A percentile compares a stretch with the other conserved stretches of the same genome.
Evolutionary conservation across 352 stramenopile genomes (phyloP).

Genomic region (Aphanomyces stellatus): DNA sequence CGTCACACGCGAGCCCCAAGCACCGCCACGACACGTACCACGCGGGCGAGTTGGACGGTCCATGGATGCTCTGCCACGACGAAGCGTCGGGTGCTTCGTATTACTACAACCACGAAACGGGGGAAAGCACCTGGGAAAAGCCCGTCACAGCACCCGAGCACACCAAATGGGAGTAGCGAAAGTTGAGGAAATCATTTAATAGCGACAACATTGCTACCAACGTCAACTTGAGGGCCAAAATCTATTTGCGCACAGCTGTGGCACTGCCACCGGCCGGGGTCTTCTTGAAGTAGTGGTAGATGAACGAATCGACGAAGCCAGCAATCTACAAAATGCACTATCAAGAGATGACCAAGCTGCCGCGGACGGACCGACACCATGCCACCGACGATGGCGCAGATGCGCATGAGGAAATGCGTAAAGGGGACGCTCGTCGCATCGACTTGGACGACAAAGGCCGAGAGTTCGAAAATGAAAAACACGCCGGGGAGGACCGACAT

Average conservation of each 20-base stretch:
- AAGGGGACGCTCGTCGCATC: conserved; percentile 72
- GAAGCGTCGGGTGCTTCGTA: conserved; percentile 40
- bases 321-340: conserved; percentile 44
- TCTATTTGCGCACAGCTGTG: no score
- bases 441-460: conserved; percentile 80
- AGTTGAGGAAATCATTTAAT: neutral
- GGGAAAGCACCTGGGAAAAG: conserved; percentile 57
- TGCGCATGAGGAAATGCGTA: conserved; percentile 78
- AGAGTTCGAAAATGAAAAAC: conserved; percentile 82
- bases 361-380: conserved; percentile 62
- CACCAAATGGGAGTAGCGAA: conserved; percentile 9
- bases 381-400: conserved; percentile 74
- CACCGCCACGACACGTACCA: conserved; percentile 7
- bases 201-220: neutral
- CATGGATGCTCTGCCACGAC: conserved; percentile 59
- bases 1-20: no score
- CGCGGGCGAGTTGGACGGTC: neutral
- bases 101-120: conserved; percentile 66
- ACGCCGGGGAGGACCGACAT: conserved; percentile 65
- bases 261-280: no score
- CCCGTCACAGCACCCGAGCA: neutral
- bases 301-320: conserved; percentile 81
- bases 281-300: conserved; percentile 33
- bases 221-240: neutral
- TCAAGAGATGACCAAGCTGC: neutral